Conservation (phyloP, 352 stramenopile species). For the Phytophthora boehmeriae region DNA sequence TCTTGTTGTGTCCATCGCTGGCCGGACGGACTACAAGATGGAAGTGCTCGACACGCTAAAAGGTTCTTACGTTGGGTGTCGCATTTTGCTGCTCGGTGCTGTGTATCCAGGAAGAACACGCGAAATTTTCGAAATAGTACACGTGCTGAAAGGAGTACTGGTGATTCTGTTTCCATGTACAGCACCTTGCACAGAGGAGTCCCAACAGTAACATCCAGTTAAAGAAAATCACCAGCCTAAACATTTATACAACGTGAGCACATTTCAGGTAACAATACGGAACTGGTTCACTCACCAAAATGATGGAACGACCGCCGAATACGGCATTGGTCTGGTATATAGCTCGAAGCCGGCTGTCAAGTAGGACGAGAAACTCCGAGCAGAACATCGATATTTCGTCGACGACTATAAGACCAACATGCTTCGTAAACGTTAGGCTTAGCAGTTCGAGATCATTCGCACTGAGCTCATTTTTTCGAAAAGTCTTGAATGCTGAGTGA, state of each 20-base stretch:
- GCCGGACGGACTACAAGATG: neutral
- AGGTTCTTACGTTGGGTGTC: slow-evolving; percentile 3
- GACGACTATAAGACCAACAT: slow-evolving; percentile 16
- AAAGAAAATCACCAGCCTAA: slow-evolving; percentile 20
- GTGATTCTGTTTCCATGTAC: neutral
- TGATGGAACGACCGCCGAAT: slow-evolving; percentile 21
- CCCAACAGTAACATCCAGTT: slow-evolving; percentile 9
- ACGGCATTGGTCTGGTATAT: slow-evolving; percentile 11
- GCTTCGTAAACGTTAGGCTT: slow-evolving; percentile 19
- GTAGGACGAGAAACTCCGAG: slow-evolving; percentile 10
- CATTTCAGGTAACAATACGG: neutral
- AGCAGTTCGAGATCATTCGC: slow-evolving; percentile 15
- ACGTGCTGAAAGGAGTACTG: neutral
- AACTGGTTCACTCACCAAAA: slow-evolving; percentile 16
- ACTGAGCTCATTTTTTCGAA: neutral
- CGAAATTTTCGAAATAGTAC: slow-evolving; percentile 7
- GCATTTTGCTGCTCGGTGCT: slow-evolving; percentile 9
- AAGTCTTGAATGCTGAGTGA: slow-evolving; percentile 11
- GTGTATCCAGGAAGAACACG: slow-evolving; percentile 8
- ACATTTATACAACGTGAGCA: neutral
- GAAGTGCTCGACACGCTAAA: slow-evolving; percentile 3
- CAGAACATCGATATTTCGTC: slow-evolving; percentile 33
- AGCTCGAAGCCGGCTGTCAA: slow-evolving; percentile 16
- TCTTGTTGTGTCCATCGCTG: neutral
- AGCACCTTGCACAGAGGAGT: slow-evolving; percentile 21